Percentiles rank a stretch among this genome's conserved stretches.
Conservation (phyloP, 441 rosid genomes). For the Mallotus repandus region DNA sequence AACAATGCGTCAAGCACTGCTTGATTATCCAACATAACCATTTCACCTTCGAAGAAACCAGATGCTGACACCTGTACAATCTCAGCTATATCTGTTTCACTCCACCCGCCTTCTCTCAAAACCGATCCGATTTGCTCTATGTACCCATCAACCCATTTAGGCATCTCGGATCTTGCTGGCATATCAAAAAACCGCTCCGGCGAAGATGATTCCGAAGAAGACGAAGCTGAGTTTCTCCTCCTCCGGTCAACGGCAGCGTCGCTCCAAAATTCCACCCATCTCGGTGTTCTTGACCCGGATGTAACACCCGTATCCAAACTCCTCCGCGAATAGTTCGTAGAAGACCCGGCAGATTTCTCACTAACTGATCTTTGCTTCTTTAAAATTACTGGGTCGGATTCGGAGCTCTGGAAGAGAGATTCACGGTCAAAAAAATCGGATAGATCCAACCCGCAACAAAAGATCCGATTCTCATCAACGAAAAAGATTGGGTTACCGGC, state of each 20-base stretch:
- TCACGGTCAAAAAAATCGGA: conserved; percentile 82
- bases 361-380: conserved; percentile 63
- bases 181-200: conserved; percentile 73
- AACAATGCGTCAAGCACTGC: conserved; percentile 74
- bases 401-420: conserved; percentile 51
- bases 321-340: conserved; percentile 51
- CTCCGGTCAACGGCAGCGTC: conserved; percentile 82
- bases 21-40: conserved; percentile 71
- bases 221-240: conserved; percentile 68
- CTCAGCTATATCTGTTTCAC: conserved; percentile 67
- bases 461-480: conserved; percentile 81
- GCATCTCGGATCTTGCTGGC: conserved; percentile 59
- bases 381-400: conserved; percentile 36
- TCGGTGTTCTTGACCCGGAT: conserved; percentile 51
- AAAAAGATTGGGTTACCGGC: conserved; percentile 94
- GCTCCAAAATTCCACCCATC: conserved; percentile 98
- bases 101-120: conserved; percentile 83
- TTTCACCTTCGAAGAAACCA: conserved; percentile 73
- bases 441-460: conserved; percentile 92
- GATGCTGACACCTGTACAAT: conserved; percentile 80
- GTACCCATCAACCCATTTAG: conserved; percentile 86
- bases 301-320: conserved; percentile 58
- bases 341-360: conserved; percentile 55
- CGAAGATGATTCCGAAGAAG: conserved; percentile 63
- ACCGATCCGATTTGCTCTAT: conserved; percentile 73